These are phyloP conservation scores for Gynostemma pentaphyllum DNA, from an alignment of 306 rosid genomes.

Conservation along the genomic window DNA sequence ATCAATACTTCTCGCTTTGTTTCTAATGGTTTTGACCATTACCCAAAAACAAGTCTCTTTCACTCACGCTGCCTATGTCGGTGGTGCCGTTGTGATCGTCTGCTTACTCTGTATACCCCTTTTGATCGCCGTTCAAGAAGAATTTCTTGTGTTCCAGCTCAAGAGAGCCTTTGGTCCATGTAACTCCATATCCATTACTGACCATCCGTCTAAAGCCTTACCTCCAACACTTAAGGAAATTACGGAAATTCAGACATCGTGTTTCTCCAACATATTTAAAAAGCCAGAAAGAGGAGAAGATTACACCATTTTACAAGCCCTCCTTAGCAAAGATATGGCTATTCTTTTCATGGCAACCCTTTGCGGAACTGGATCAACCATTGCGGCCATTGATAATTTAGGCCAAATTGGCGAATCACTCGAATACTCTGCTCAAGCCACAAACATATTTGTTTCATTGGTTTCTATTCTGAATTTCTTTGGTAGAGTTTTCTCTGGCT, in stretches of 20 bases:
- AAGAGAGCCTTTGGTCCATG: neutral
- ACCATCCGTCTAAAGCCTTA: neutral
- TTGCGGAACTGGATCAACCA: constrained; percentile 15
- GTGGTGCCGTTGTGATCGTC: neutral
- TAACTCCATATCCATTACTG: neutral
- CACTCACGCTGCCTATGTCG: neutral
- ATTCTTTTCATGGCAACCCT: neutral
- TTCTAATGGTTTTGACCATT: neutral
- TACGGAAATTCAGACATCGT: neutral
- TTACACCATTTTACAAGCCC: constrained; percentile 18
- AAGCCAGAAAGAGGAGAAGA: constrained; percentile 29
- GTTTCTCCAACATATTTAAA: constrained; percentile 1
- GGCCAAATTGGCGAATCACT: constrained; percentile 29
- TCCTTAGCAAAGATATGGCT: neutral
- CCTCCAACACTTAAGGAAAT: neutral
- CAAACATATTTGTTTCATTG: constrained; percentile 17
- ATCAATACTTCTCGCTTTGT: neutral
- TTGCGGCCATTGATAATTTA: constrained; percentile 22
- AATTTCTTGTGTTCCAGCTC: neutral
- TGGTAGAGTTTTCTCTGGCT: constrained; percentile 9
- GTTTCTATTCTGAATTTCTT: constrained; percentile 28
- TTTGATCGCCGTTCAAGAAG: neutral
- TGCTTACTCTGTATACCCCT: neutral
- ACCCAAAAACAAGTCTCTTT: neutral
- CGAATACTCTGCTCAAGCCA: constrained; percentile 6